These are phyloP conservation scores for Ceratocystis lukuohia DNA, from an alignment of 2,329 filamentous ascomycete species.

Conservation along the genomic window DNA sequence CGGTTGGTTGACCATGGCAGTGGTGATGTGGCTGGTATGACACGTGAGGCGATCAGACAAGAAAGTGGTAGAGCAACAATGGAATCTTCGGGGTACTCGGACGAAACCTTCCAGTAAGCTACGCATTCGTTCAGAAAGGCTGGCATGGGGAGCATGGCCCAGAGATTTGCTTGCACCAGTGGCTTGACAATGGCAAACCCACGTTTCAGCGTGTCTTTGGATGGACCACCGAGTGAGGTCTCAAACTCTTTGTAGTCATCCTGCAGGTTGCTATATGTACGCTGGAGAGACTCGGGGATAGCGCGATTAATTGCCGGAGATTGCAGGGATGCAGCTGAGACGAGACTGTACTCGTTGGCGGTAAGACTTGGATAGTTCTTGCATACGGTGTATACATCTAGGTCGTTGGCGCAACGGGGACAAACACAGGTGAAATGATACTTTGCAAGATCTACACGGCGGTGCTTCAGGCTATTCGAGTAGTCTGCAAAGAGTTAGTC, in stretches of 20 bases:
- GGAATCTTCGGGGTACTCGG: constrained; percentile 17
- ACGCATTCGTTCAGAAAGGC: constrained; percentile 20
- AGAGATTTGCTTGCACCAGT: constrained; percentile 24
- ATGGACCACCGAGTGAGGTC: neutral
- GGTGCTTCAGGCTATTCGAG: constrained; percentile 32
- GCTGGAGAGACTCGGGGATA: constrained; percentile 13
- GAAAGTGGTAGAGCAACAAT: constrained; percentile 32
- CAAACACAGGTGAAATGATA: constrained; percentile 44
- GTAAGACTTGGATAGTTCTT: constrained; percentile 29
- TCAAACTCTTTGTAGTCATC: constrained; percentile 7
- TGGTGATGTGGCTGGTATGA: constrained; percentile 38
- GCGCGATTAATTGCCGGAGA: constrained; percentile 16
- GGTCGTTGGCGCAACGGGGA: constrained; percentile 35
- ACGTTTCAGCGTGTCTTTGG: constrained; percentile 24
- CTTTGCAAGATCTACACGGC: constrained; percentile 32
- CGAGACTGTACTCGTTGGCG: constrained; percentile 33
- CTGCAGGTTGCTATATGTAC: constrained; percentile 12
- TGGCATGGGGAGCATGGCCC: constrained; percentile 18
- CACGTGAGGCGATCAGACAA: constrained; percentile 35
- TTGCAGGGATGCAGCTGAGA: neutral
- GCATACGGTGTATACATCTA: constrained; percentile 42
- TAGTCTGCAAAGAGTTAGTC: constrained; percentile 29
- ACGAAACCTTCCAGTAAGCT: constrained; percentile 15
- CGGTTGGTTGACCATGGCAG: constrained; percentile 39
- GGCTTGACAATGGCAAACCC: constrained; percentile 30